These are phyloP conservation scores for Papiliotrema fonsecae DNA, from an alignment of 1,284 basidiomycete species.

Conservation along the genomic window DNA sequence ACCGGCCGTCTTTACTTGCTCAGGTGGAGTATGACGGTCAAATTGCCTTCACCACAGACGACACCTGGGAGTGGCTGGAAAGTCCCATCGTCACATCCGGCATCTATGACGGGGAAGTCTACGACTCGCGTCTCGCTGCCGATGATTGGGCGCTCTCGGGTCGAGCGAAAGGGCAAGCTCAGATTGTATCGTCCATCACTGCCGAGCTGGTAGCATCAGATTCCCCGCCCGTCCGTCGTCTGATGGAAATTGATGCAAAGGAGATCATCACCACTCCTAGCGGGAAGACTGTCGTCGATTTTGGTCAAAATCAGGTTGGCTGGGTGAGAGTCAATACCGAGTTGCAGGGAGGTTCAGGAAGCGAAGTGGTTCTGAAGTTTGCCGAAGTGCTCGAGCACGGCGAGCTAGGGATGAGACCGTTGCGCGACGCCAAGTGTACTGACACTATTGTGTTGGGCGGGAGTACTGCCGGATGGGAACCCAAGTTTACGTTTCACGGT, in stretches of 20 bases:
- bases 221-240: conserved; percentile 27
- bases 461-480: conserved; percentile 11
- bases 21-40: conserved; percentile 24
- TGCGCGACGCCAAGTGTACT: conserved; percentile 18
- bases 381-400: conserved; percentile 35
- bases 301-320: conserved; percentile 41
- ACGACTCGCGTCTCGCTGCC: conserved; percentile 9
- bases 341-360: background rate
- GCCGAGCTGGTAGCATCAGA: conserved; percentile 21
- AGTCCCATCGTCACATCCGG: conserved; percentile 26
- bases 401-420: conserved; percentile 27
- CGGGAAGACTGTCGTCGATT: conserved; percentile 34
- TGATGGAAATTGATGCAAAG: conserved; percentile 10
- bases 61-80: conserved; percentile 28
- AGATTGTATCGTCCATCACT: conserved; percentile 6
- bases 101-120: conserved; percentile 32
- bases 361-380: conserved; percentile 17
- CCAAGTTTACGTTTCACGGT: conserved; percentile 26
- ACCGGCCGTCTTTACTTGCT: conserved; percentile 10
- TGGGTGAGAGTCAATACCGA: conserved; percentile 21
- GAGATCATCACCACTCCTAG: conserved; percentile 27
- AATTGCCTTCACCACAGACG: conserved; percentile 8
- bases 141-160: too few species aligned
- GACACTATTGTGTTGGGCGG: conserved; percentile 16
- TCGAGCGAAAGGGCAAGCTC: conserved; percentile 2